A percentile compares a stretch with the other conserved stretches of the same genome.
These are phyloP conservation scores for Diphasiastrum complanatum DNA, from an alignment of 83 land plant genomes.

Conservation along the genomic window DNA sequence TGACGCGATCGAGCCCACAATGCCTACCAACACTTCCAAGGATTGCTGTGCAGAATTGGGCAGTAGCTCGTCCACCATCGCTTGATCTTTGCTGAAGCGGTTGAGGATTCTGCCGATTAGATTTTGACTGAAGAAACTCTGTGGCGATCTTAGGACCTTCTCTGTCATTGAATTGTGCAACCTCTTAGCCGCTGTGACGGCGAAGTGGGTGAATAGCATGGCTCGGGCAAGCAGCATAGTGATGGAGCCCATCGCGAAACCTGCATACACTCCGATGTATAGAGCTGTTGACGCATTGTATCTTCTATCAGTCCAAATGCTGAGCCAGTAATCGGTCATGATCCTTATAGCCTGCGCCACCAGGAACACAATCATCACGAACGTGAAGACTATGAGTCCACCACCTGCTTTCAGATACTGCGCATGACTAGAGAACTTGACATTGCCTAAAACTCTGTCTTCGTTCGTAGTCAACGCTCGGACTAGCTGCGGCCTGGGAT, in stretches of 20 bases:
- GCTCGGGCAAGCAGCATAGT: conserved; percentile 22
- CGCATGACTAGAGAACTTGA: too few species aligned
- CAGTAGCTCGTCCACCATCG: conserved; percentile 32
- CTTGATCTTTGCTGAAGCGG: conserved; percentile 37
- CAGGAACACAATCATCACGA: conserved; percentile 14
- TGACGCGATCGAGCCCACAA: conserved; percentile 23
- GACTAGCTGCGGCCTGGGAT: too few species aligned
- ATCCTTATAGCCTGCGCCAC: conserved; percentile 32
- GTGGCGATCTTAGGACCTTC: conserved; percentile 33
- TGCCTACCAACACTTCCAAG: conserved; percentile 9
- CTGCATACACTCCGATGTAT: conserved; percentile 25
- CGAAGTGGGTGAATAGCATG: conserved; percentile 16
- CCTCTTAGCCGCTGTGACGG: conserved; percentile 21
- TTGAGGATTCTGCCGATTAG: conserved; percentile 32
- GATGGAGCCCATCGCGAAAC: conserved; percentile 19
- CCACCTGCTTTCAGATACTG: too few species aligned
- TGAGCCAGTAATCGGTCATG: conserved; percentile 37
- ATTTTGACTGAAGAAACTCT: conserved; percentile 29
- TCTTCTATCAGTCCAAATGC: conserved; percentile 28
- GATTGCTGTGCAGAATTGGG: conserved; percentile 29
- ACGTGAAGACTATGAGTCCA: conserved; percentile 19
- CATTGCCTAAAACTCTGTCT: too few species aligned
- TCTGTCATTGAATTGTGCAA: conserved; percentile 35
- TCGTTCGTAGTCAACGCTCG: too few species aligned
- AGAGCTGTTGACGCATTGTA: conserved; percentile 14